Evolutionary conservation across 208 protist species (phyloP).

Genomic region (Leishmania tarentolae): DNA sequence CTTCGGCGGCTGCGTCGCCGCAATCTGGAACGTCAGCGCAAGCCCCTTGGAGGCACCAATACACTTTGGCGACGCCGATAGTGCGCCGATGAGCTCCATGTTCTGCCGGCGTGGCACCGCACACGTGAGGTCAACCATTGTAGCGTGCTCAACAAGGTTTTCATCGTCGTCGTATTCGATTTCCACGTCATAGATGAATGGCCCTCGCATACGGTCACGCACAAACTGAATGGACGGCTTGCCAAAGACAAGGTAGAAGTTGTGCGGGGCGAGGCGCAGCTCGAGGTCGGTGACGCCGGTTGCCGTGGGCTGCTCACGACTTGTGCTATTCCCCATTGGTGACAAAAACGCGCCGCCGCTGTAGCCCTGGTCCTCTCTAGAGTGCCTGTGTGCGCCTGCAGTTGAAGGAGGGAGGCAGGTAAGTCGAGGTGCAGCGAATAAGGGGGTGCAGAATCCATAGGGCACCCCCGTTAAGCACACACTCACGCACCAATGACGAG

Average conservation of each 20-base stretch:
- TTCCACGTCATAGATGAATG: slow-evolving; percentile 65
- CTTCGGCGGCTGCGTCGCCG: slow-evolving; percentile 11
- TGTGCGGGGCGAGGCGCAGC: slow-evolving; percentile 36
- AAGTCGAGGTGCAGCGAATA: not conserved
- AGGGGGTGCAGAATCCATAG: not conserved
- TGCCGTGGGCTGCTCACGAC: slow-evolving; percentile 3
- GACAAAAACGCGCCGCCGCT: not conserved
- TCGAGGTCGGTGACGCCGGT: slow-evolving; percentile 17
- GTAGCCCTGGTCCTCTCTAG: not conserved
- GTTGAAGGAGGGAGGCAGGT: not conserved
- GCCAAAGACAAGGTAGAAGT: slow-evolving; percentile 70
- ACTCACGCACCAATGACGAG: no score
- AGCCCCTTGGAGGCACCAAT: slow-evolving; percentile 5
- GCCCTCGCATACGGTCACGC: slow-evolving; percentile 38
- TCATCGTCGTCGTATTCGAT: slow-evolving; percentile 49
- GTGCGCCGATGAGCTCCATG: slow-evolving; percentile 18
- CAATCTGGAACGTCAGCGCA: slow-evolving; percentile 25
- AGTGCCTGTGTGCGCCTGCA: not conserved
- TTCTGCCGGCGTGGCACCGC: slow-evolving; percentile 26
- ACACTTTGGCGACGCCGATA: not conserved
- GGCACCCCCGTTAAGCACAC: no score
- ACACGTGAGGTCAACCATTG: slow-evolving; percentile 44
- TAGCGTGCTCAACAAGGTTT: slow-evolving; percentile 42
- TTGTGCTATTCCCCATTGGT: slow-evolving; percentile 21
- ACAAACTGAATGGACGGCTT: slow-evolving; percentile 56